phyloP scores from a whole-genome alignment of 495 filamentous ascomycete genomes.

The Penicillium arizonense region DNA sequence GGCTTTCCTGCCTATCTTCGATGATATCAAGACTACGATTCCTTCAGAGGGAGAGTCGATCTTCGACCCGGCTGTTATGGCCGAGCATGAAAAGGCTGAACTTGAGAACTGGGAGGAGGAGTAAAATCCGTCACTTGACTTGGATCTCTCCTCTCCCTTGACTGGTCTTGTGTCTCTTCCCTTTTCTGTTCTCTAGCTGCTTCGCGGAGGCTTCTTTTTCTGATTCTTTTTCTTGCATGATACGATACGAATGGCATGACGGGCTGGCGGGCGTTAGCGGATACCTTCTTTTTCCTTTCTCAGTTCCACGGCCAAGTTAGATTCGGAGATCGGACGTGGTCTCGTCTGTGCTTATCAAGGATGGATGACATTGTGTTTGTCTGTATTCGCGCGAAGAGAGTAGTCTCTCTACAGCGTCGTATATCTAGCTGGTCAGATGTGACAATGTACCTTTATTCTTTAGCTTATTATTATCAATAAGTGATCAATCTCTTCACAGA shows the following conservation, averaged over 20 bases:
- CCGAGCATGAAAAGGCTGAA: constrained; percentile 62
- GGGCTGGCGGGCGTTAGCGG: constrained; percentile 18
- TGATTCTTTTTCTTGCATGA: constrained; percentile 4
- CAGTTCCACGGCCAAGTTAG: not conserved
- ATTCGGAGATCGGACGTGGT: not conserved
- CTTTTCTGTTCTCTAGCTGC: constrained; percentile 4
- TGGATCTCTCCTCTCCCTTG: not conserved
- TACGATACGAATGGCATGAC: constrained; percentile 23
- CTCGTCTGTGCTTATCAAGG: not conserved
- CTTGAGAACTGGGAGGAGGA: constrained; percentile 74
- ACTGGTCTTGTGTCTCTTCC: not conserved
- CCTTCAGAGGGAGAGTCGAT: constrained; percentile 57
- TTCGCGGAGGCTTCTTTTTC: not conserved
- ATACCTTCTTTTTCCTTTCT: constrained; percentile 12
- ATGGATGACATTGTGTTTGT: not conserved
- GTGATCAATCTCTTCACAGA: not conserved
- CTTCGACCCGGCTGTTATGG: constrained; percentile 60
- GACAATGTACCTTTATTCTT: not conserved
- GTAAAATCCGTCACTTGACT: constrained; percentile 16
- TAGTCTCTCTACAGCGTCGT: not conserved
- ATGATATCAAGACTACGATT: constrained; percentile 64
- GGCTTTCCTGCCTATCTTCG: constrained; percentile 82
- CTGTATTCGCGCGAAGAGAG: not conserved
- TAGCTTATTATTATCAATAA: not conserved
- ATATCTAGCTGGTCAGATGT: not conserved